Evolutionary conservation across 2,329 filamentous ascomycete species (phyloP), one percentile per base, ranked within the genome.

Genomic region (Rosellinia necatrix): DNA sequence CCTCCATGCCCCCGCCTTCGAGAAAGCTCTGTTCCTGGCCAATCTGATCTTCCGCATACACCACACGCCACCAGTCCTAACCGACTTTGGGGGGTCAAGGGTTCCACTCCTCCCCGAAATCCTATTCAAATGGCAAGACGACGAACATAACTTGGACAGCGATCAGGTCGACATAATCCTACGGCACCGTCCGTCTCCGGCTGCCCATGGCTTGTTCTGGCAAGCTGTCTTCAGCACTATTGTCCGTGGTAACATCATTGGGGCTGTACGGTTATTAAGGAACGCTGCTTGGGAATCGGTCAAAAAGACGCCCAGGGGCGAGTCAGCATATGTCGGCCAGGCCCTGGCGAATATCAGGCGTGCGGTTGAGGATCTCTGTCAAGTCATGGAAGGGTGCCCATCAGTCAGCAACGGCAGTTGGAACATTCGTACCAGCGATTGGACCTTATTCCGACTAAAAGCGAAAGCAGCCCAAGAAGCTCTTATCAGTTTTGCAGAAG

Each of bases 201-300:
- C 91, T 2, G 85, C 85, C 38, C 90, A 94, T 66, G 77, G 81
- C 22, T 78, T 89, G 30, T 97, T 91, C 74, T 97, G 93, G 93
- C 90, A 92, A 68, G 86, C 86, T 1, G 77, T 96, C n/a, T 89
- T 88, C 64, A 84, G 84, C 52, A 79, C 86, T 12, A 78, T 92
- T 19, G 77, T 96, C 22, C 88, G 92, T 42, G 93, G 92, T 37
- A 87, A 88, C 55, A 82, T 96, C 38, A 65, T 72, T 12, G 84
- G 84, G 37, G 87, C 88, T 1, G 79, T 88, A n/a, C 76, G 81
- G 42, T 73, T 96, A 24, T 78, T 97, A 43, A 82, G 80, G 54
- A 82, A 85, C 49, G 91, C 91, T 9, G 90, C 90, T 27, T 96
- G 94, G 82, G 87, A 86, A 61, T 78, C 89, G 58, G 89, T 92